phyloP scores from a whole-genome alignment of 73 alveolate genomes.

The Uronychia binucleata region DNA sequence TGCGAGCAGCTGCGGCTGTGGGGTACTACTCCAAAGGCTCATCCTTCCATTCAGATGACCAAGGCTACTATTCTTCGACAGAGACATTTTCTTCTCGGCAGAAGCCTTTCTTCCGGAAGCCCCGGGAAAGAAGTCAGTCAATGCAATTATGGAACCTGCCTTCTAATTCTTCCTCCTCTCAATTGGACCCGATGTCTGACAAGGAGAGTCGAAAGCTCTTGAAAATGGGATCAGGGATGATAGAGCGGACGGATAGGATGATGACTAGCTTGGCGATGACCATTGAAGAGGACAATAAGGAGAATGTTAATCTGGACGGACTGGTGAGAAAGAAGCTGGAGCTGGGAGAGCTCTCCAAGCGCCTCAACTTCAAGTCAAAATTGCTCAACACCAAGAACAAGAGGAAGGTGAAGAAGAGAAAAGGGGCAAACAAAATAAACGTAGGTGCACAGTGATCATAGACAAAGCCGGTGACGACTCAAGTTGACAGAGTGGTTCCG shows the following conservation, averaged over 20 bases:
- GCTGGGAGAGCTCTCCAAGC: neutral
- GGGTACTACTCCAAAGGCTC: neutral
- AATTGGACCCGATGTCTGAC: neutral
- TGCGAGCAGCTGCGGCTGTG: conserved; percentile 2
- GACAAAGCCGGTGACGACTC: no score
- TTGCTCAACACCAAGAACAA: neutral
- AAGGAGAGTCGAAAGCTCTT: no score
- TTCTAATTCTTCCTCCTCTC: neutral
- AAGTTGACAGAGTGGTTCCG: no score
- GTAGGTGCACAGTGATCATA: neutral
- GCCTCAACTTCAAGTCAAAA: neutral
- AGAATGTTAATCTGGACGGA: neutral
- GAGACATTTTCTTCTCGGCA: neutral
- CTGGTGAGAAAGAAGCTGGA: neutral
- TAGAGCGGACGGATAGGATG: neutral
- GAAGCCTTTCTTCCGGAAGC: neutral
- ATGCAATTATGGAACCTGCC: no score
- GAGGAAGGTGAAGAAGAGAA: neutral
- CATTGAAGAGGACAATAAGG: neutral
- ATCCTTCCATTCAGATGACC: neutral
- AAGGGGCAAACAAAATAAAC: neutral
- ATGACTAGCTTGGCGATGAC: neutral
- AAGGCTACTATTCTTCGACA: neutral
- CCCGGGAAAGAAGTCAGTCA: neutral
- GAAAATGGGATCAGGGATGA: neutral